Evolutionary conservation across 2,329 filamentous ascomycete genomes (phyloP), one percentile per base, ranked within the genome.

Genomic region (Penicillium sp.): DNA sequence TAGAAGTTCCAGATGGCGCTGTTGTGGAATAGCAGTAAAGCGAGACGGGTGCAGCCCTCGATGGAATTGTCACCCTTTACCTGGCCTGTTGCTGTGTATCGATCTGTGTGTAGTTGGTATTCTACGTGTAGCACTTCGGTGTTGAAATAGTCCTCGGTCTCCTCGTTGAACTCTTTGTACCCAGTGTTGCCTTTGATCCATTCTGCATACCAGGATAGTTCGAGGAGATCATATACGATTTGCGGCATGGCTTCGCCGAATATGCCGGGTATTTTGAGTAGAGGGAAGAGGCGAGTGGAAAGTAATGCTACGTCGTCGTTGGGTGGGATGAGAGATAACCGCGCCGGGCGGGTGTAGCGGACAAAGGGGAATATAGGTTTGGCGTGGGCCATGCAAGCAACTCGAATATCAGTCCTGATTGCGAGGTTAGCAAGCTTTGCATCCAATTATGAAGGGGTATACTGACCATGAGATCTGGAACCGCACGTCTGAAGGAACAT

Each of bases 401-500:
- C 66, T 41, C 68, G 66, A 29, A 70, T 67, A 51, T 70, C 68
- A 29, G 67, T 70, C 68, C 68, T 70, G 24, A 15, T 46, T n/a
- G 17, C 9, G 37, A 44, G 8, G 49, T 55, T 49, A 53, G 47
- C 38, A 26, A 40, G 12, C 26, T 29, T 26, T 31, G 2, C 6
- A n/a, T n/a, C 5, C 35, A 2, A 2, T 10, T 7, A 19, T 21
- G 6, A 10, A 12, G 19, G 10, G 22, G 10, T 15, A 26, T 13
- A 56, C 64, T 42, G 28, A 70, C 68, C 68, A 70, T 60, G 67
- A 67, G 22, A 70, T 68, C 38, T 70, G 68, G 51, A 65, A 68
- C 41, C 67, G 67, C 32, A 70, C 57, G 43, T 69, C 62, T 9
- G 61, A 57, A n/a, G 63, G 59, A 4, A 70, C 66, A 33, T 70